Evolutionary conservation across 2,329 filamentous ascomycete genomes (phyloP).

Genomic region (Fusarium avenaceum): DNA sequence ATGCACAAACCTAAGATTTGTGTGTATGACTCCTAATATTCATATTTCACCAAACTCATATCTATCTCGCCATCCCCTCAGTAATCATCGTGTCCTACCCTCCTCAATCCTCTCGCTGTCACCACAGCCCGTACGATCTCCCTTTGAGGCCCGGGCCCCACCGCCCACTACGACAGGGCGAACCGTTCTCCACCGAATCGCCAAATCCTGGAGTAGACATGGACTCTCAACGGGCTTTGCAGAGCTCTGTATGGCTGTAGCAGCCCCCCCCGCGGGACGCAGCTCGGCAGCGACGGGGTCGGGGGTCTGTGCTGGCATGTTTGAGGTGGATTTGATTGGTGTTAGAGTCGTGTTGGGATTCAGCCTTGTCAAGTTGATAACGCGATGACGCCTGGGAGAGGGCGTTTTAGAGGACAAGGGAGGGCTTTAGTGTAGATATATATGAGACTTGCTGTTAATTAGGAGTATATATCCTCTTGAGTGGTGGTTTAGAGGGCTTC

Average conservation of each 20-base stretch:
- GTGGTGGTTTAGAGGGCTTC: neutral
- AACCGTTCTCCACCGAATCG: conserved; percentile 45
- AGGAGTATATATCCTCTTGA: neutral
- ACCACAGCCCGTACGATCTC: conserved; percentile 8
- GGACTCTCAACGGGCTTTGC: conserved; percentile 23
- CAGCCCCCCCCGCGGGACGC: conserved; percentile 33
- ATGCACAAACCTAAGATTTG: neutral
- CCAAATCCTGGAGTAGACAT: conserved; percentile 31
- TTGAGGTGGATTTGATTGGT: conserved; percentile 28
- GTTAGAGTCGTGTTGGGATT: conserved; percentile 35
- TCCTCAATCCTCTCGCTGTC: neutral
- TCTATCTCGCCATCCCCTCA: conserved; percentile 8
- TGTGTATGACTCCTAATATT: neutral
- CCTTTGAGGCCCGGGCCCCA: conserved; percentile 39
- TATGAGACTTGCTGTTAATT: neutral
- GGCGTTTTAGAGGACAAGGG: conserved; percentile 14
- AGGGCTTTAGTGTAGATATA: neutral
- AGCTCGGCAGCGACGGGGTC: conserved; percentile 29
- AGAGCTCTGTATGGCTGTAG: conserved; percentile 18
- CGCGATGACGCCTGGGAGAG: conserved; percentile 15
- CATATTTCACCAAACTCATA: neutral
- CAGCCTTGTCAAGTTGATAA: conserved; percentile 45
- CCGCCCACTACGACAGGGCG: conserved; percentile 41
- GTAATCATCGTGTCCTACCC: conserved; percentile 11
- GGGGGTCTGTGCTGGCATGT: conserved; percentile 23